phyloP scores from a whole-genome alignment of 1,139 yeast species.

The Hemisphaericaspora lyxosophila region DNA sequence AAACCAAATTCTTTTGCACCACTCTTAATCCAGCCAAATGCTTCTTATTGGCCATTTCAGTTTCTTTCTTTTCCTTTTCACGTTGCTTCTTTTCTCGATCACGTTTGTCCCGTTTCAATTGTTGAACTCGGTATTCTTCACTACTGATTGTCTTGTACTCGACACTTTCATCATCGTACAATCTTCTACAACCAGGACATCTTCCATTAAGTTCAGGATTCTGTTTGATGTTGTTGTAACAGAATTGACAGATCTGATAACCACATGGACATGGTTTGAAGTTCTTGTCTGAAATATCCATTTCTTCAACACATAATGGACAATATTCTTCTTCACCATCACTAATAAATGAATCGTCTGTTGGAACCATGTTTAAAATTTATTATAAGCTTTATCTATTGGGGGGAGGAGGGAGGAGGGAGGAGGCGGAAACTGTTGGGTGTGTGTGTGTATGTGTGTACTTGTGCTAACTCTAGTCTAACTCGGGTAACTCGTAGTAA shows the following conservation, averaged over 20 bases:
- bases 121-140: conserved; percentile 81
- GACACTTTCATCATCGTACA: conserved; percentile 89
- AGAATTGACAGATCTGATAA: conserved; percentile 96
- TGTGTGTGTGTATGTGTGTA: neutral
- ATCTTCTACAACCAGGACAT: conserved; percentile 97
- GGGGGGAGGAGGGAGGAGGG: too few species aligned
- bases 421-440: too few species aligned
- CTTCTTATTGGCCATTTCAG: conserved; percentile 83
- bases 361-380: conserved; percentile 14
- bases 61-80: conserved; percentile 90
- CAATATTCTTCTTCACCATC: conserved; percentile 78
- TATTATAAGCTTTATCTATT: too few species aligned
- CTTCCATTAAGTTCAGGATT: conserved; percentile 94
- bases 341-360: conserved; percentile 57
- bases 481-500: too few species aligned
- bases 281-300: conserved; percentile 94
- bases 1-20: conserved; percentile 94
- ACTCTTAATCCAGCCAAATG: conserved; percentile 97
- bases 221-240: conserved; percentile 93
- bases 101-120: conserved; percentile 73
- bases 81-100: conserved; percentile 85
- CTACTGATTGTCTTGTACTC: conserved; percentile 81
- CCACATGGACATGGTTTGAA: conserved; percentile 99
- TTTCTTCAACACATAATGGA: conserved; percentile 95
- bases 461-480: too few species aligned